Evolutionary conservation across 148 eudicot genomes (phyloP), one percentile per base, ranked within the genome.

Genomic region (Simmondsia chinensis): DNA sequence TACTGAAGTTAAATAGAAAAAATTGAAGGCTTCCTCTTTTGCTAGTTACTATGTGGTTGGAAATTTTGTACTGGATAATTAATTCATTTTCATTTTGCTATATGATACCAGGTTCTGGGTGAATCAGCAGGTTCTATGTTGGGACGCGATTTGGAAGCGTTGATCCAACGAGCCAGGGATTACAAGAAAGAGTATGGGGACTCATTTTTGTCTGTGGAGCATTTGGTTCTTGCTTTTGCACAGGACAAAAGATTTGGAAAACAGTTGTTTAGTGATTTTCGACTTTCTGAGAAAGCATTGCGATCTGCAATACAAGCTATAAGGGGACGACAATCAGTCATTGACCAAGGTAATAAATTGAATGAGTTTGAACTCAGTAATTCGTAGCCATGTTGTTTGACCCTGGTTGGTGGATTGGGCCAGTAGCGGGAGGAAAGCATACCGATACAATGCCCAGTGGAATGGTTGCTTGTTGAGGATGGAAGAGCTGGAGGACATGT

Each of bases 141-240:
- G 49, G 97, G 97, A 22, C 74, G 95, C 54, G 94, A 82, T 59
- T 56, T 89, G 52, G 97, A 89, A 64, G 73, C 62, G 51, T 46
- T 89, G 58, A 82, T 89, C 50, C 83, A 72, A 32, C 68, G 82
- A 49, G 85, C 94, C 26, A 78, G 84, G 71, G 85, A 79, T 12
- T 82, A 39, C 71, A 89, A 64, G 71, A 89, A 85, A 76, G 97
- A 89, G 59, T 85, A 52, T 41, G 73, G 80, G 4, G 97, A 89
- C 58, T 78, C 95, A n/a, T 89, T 84, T 74, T 82, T 89, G 38
- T 89, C 97, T 2, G 95, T 89, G 64, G 97, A 89, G 67, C 97
- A 89, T 72, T 44, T 89, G 64, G 93, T 89, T 52, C 94, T 89
- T 44, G 95, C 75, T 33, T 89, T 69, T 68, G 54, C 61, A 21